Percentiles rank a stretch among this genome's conserved stretches.
phyloP scores from a whole-genome alignment of 805 yeast genomes.

The Yueomyces sinensis region DNA sequence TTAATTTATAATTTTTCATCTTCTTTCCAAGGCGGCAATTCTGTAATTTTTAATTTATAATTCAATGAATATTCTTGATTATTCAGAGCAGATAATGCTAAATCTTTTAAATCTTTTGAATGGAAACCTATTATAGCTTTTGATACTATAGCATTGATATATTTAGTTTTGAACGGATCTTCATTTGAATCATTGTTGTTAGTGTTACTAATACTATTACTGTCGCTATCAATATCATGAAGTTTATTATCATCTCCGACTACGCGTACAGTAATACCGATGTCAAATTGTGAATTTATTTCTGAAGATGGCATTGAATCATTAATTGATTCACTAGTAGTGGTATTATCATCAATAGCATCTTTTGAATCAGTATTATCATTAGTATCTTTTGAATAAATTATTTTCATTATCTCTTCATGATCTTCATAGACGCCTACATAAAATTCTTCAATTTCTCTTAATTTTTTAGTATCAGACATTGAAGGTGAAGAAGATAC shows the following conservation, averaged over 20 bases:
- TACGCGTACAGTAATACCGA: neutral
- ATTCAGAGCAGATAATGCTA: conserved; percentile 13
- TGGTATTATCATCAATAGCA: neutral
- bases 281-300: too few species aligned
- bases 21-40: too few species aligned
- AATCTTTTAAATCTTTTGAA: conserved; percentile 17
- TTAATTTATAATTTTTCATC: too few species aligned
- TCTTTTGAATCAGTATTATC: neutral
- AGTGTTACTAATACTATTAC: neutral
- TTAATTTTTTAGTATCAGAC: neutral
- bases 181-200: conserved; percentile 7
- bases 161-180: conserved; percentile 11
- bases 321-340: neutral
- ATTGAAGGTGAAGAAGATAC: neutral
- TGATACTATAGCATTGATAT: conserved; percentile 16
- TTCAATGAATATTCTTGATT: conserved; percentile 21
- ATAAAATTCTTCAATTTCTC: conserved; percentile 16
- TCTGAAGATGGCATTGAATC: too few species aligned
- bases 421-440: conserved; percentile 24
- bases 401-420: conserved; percentile 6
- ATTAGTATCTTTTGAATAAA: neutral
- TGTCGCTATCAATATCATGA: neutral
- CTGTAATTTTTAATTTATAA: conserved; percentile 13
- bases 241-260: conserved; percentile 4
- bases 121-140: conserved; percentile 25